Base-by-base conservation (phyloP, 2,329 filamentous ascomycete genomes). In the Blastomyces silverae region DNA sequence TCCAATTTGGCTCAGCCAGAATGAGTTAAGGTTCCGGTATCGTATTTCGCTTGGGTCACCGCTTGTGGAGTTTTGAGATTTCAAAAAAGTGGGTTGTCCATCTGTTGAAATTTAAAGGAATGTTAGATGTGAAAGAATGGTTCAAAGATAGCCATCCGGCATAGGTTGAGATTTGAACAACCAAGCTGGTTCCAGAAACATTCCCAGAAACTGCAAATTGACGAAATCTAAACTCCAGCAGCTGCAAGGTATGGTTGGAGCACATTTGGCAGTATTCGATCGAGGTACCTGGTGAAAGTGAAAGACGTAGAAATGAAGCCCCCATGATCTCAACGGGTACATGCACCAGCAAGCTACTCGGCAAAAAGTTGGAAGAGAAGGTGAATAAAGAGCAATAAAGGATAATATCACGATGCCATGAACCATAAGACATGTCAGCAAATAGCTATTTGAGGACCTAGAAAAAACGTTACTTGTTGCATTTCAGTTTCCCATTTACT, bases 121-220 rank as follows among this genome's bases (percentile, higher is more conserved):
- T 10, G 10, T 13, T 3, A 2, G 48, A 2, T 50, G 20, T 22
- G n/a, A 50, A 22, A 25, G 48, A 50, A 50, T 25, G n/a, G 48
- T 15, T 50, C 25, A 53, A 25, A 13, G 11, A 31, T 25, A 15
- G 50, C 25, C 25, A 31, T 53, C 25, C 22, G 25, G 25, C 22
- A 53, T 31, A 53, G 50, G 13, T 53, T 50, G 48, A 25, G 48
- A 25, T 50, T 50, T 50, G 10, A 13, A 25, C n/a, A 15, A 25
- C n/a, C 48, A 53, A 53, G 6, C 50, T 53, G 25, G 50, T 20
- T 28, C 50, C 25, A 53, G 50, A 53, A 53, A 53, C 50, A 53
- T 31, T 25, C 15, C 5, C 50, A 31, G 25, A 13, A 15, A 53
- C 11, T 17, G 17, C 50, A 4, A 53, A 53, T 31, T 15, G 31